Evolutionary conservation across 768 basidiomycete genomes (phyloP).

Genomic region (Psilocybe subaeruginosa): DNA sequence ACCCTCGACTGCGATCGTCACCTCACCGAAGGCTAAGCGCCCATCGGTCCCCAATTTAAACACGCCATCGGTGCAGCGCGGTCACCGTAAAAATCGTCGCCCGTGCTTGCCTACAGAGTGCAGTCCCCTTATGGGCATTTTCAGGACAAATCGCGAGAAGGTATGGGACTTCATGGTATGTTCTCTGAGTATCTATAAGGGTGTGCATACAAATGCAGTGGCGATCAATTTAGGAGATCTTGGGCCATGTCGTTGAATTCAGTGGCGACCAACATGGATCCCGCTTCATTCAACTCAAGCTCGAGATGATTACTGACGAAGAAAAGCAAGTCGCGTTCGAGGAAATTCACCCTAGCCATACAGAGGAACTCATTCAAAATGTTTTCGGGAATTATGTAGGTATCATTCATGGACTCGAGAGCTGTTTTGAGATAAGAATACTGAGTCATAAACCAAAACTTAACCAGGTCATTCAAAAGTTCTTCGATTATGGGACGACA

Average conservation of each 20-base stretch:
- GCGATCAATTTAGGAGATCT: constrained; percentile 66
- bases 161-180: constrained; percentile 84
- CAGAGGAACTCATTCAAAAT: constrained; percentile 81
- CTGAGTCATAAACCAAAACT: background rate
- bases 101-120: constrained; percentile 50
- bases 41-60: background rate
- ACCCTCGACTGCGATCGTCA: background rate
- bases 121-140: constrained; percentile 82
- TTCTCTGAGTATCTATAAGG: background rate
- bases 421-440: too few species aligned
- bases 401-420: constrained; percentile 4
- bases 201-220: background rate
- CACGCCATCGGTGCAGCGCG: background rate
- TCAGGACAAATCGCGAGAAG: constrained; percentile 75
- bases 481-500: constrained; percentile 86
- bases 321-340: constrained; percentile 82
- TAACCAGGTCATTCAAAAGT: constrained; percentile 85
- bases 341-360: constrained; percentile 82
- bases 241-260: constrained; percentile 87
- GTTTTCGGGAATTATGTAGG: constrained; percentile 96
- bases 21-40: background rate
- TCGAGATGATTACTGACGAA: constrained; percentile 62
- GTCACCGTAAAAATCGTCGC: constrained; percentile 45
- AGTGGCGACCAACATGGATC: constrained; percentile 96
- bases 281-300: constrained; percentile 92